Evolutionary conservation across 2,329 filamentous ascomycete species (phyloP), one percentile per base, ranked within the genome.

Genomic region (Periconia digitata): DNA sequence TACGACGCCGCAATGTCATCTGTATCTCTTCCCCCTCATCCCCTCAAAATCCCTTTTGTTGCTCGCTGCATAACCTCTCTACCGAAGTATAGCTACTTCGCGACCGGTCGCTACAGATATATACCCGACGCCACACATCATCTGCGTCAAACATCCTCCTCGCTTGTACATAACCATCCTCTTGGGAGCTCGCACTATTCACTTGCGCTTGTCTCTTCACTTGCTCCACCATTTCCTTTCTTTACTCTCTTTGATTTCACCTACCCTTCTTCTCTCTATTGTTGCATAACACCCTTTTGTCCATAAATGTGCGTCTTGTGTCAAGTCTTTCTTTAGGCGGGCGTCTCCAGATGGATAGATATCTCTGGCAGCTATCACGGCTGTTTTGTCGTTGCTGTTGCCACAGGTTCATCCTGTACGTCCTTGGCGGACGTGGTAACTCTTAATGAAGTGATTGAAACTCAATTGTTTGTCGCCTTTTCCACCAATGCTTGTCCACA

Each of bases 31-130:
- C 49, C 44, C 36, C 46, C 36, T 46, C 32, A 41, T 50, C 41
- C 44, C 49, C 40, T 13, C 27, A 32, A 6, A 43, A 22, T 39
- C 39, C 39, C 40, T 49, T 50, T 46, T 51, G 46, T 48, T 32
- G 10, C 27, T 29, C 46, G 47, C 44, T 49, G 47, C 46, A 50
- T 47, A 37, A 10, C 27, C 27, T 32, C 27, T 4, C 27, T 32
- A 32, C 10, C 27, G 27, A 32, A 32, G 27, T 32, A 12, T 32
- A 13, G n/a, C 45, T 29, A 54, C 58, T 62, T 62, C 56, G 56
- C 54, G 52, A 58, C 62, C 63, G 58, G 63, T 69, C 64, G 53
- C 59, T 67, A 68, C 66, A 59, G 59, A 69, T 69, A n/a, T n/a
- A n/a, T n/a, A 69, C 66, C 66, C 66, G 64, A 69, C 60, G 61